A percentile compares a stretch with the other conserved stretches of the same genome.
phyloP scores from a whole-genome alignment of 106 monocot species.

The Iris macrosiphon region DNA sequence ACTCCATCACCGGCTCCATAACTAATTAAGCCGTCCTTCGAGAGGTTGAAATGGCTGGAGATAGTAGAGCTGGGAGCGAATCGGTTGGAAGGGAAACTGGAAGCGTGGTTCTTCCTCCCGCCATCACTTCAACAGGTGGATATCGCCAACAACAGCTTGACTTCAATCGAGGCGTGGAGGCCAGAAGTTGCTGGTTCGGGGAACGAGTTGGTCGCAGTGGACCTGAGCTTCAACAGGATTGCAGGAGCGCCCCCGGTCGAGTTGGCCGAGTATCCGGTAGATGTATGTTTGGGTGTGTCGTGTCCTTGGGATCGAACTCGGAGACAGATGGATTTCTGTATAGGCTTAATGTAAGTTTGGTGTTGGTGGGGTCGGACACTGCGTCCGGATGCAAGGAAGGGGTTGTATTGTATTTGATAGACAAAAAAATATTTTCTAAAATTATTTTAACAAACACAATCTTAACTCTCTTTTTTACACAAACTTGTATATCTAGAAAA shows the following conservation, averaged over 20 bases:
- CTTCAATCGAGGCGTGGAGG: slow-evolving; percentile 4
- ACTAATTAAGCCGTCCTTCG: slow-evolving; percentile 16
- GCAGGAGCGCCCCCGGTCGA: slow-evolving; percentile 29
- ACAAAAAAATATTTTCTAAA: too few species aligned
- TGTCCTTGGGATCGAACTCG: too few species aligned
- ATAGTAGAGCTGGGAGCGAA: slow-evolving; percentile 41
- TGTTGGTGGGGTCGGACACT: too few species aligned
- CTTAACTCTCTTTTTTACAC: too few species aligned
- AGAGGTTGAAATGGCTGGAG: slow-evolving; percentile 16
- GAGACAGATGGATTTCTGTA: too few species aligned
- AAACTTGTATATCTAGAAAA: too few species aligned
- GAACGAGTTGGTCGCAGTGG: slow-evolving; percentile 35
- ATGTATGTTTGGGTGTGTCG: too few species aligned
- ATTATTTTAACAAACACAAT: too few species aligned
- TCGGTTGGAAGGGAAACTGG: slow-evolving; percentile 22
- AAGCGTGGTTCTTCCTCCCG: slow-evolving; percentile 35
- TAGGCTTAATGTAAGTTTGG: too few species aligned
- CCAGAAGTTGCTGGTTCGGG: too few species aligned
- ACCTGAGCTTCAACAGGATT: slow-evolving; percentile 38
- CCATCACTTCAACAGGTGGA: slow-evolving; percentile 48
- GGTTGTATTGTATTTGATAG: too few species aligned
- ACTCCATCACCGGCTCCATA: slow-evolving; percentile 24
- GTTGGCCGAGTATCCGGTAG: slow-evolving; percentile 23
- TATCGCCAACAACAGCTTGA: slow-evolving; percentile 46
- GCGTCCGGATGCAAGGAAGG: too few species aligned